Base-by-base conservation (phyloP, 2,329 filamentous ascomycete genomes). In the Elsinoe fawcettii region DNA sequence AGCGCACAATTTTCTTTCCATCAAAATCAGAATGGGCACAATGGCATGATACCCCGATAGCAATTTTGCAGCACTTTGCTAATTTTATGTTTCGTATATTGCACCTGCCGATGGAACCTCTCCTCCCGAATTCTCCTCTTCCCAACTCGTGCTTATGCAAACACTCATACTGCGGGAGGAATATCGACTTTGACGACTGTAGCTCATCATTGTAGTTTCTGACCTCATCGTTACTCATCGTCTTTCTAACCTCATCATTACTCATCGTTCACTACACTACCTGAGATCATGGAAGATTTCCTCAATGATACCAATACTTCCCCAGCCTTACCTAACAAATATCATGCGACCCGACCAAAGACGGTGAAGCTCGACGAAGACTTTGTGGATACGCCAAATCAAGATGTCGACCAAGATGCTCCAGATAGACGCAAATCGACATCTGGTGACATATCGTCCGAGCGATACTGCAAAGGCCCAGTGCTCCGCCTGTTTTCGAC, bases 391-490 rank as follows among this genome's bases (percentile, higher is more conserved):
- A 34, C 20, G 22, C 14, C 25, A 32, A 25, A 51, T 32, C 25
- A 5, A 11, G 6, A 9, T 2, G 14, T 6, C 25, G 22, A 14
- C 22, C 14, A 18, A 2, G n/a, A 11, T 7, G n/a, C 41, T 18
- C 23, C 16, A 7, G 25, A 20, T 6, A 16, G 27, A 5, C 46
- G 46, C n/a, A 51, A 36, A 18, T 53, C 49, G 18, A 25, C 20
- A 4, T 39, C 49, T 2, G 30, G 20, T n/a, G 49, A 53, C 23
- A 32, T 25, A 14, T 59, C 55, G 61, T 30, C 59, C 59, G 36
- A 47, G 61, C 27, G 57, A 59, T 5, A 63, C 63, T 2, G 22
- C 6, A n/a, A 12, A 44, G 53, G 53, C 9, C 37, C 53, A 1
- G 22, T 32, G 5, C 22, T 55, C 4, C 53, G 53, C 12, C 37